phyloP scores from a whole-genome alignment of 495 filamentous ascomycete species.

The Pyrenopolyporus hunteri region DNA sequence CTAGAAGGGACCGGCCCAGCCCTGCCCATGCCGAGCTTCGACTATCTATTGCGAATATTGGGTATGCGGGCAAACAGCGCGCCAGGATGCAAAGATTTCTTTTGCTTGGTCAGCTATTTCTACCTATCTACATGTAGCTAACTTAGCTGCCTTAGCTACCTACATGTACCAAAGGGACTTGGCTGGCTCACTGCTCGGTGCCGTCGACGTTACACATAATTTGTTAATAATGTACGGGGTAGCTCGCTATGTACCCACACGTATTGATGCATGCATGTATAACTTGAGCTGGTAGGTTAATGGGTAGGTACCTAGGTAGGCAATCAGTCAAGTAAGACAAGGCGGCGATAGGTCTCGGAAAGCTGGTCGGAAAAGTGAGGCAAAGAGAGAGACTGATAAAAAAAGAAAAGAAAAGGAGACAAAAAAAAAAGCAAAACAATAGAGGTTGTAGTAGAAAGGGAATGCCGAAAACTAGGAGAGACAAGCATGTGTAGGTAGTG shows the following conservation, averaged over 20 bases:
- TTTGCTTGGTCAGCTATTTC: no score
- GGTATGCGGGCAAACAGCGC: not conserved
- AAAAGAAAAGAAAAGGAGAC: not conserved
- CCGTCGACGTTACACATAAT: no score
- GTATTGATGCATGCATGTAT: not conserved
- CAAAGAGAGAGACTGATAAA: not conserved
- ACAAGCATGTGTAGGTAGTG: no score
- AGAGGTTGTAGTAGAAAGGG: not conserved
- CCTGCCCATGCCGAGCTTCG: slow-evolving; percentile 11
- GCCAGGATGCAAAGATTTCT: no score
- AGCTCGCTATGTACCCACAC: no score
- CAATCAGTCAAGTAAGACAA: not conserved
- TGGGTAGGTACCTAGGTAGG: not conserved
- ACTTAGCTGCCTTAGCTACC: no score
- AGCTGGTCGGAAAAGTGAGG: slow-evolving; percentile 12
- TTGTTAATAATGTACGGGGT: no score
- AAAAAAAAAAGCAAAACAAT: not conserved
- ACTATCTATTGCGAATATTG: not conserved
- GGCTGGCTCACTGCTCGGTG: no score
- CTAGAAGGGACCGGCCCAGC: not conserved
- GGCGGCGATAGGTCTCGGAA: slow-evolving; percentile 23
- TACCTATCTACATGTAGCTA: no score
- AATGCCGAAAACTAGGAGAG: no score
- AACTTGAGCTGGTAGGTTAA: not conserved
- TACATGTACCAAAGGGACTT: no score